phyloP scores from a whole-genome alignment of 768 basidiomycete genomes.

The Leccinum sublutescens region DNA sequence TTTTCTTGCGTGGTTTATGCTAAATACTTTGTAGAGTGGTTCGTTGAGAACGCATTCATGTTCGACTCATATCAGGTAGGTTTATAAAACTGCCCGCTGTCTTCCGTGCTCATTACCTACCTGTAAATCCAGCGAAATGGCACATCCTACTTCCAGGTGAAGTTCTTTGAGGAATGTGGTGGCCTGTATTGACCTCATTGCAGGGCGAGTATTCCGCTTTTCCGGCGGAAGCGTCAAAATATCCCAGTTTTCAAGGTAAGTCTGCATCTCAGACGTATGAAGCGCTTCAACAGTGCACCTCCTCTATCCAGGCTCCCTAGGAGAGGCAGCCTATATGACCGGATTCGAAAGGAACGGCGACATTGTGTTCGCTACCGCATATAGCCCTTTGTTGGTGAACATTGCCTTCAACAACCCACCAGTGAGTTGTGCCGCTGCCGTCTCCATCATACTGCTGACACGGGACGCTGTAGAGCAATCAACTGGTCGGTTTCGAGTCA shows the following conservation, averaged over 20 bases:
- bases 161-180: background rate
- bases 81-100: background rate
- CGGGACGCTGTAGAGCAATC: constrained; percentile 37
- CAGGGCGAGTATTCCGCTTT: constrained; percentile 56
- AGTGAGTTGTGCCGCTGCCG: constrained; percentile 36
- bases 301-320: constrained; percentile 38
- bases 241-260: constrained; percentile 52
- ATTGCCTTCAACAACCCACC: constrained; percentile 42
- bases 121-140: constrained; percentile 45
- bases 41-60: constrained; percentile 45
- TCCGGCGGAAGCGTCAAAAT: constrained; percentile 47
- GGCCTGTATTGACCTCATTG: background rate
- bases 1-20: background rate
- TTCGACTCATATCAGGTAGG: constrained; percentile 41
- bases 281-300: background rate
- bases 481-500: constrained; percentile 59
- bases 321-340: constrained; percentile 67
- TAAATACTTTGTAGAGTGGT: constrained; percentile 31
- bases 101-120: background rate
- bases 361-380: constrained; percentile 58
- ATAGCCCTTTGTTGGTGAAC: constrained; percentile 55
- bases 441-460: background rate
- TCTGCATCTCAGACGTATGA: background rate
- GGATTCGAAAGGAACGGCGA: constrained; percentile 59
- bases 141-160: constrained; percentile 50